Base-by-base conservation (phyloP, 2,329 filamentous ascomycete genomes). In the Colletotrichum cereale region DNA sequence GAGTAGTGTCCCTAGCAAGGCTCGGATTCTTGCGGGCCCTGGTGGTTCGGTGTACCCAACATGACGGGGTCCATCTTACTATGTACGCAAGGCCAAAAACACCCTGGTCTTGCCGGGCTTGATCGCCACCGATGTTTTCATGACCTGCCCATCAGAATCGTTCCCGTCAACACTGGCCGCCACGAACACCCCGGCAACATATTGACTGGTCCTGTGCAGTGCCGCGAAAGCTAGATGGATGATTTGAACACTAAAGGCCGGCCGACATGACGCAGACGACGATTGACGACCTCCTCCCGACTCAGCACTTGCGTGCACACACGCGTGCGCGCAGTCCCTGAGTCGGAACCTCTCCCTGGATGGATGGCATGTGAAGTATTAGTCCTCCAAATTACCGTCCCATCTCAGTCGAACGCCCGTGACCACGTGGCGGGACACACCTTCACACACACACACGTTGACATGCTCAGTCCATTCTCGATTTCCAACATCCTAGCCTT, bases 391-490 rank as follows among this genome's bases (percentile, higher is more conserved):
- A 29, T 26, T 36, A 58, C 34, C 66, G 34, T 69, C 66, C 40
- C 53, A 69, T 69, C n/a, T 66, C 24, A 24, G 0, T 36, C n/a
- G n/a, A 47, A 60, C 29, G 34, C 62, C 66, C 36, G 52, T 55
- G 5, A 38, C 36, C 62, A 66, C 66, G 66, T 69, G 66, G 53
- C n/a, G 2, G 24, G 14, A 53, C 38, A 44, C 34, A 26, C n/a
- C 44, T 53, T 50, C 50, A 47, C 42, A 52, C 40, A 50, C 31
- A 55, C 47, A 52, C 26, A 24, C 12, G 62, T 66, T 44, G 57
- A 34, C 66, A 26, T 24, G 26, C 31, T 56, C 52, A 5, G 58
- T 62, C 48, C 24, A 24, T 29, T 52, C 44, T 38, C 16, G 26
- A 26, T 12, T 18, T 8, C 11, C 16, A 21, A 10, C n/a, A 21